Conservation (phyloP, 2,329 filamentous ascomycete species). For the Metarhizium sp. region DNA sequence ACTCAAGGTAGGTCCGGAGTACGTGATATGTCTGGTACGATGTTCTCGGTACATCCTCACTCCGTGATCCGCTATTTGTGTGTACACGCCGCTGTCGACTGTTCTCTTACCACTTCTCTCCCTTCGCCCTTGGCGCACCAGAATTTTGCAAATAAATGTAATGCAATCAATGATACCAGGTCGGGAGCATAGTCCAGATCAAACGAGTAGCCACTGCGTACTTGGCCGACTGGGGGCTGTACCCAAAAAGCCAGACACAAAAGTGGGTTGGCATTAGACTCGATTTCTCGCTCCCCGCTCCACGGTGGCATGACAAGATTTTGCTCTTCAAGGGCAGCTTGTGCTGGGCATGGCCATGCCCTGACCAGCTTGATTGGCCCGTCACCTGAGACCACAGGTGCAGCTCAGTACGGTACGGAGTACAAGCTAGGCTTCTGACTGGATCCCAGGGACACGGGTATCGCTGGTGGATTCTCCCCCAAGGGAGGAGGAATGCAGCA, state of each 20-base stretch:
- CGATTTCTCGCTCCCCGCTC: neutral
- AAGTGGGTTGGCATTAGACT: neutral
- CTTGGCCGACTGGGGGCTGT: neutral
- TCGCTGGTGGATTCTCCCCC: neutral
- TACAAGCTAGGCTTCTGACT: neutral
- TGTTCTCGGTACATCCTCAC: too few species aligned
- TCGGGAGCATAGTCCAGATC: too few species aligned
- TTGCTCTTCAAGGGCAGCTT: neutral
- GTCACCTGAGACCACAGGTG: neutral
- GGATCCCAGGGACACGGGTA: too few species aligned
- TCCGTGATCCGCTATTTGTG: too few species aligned
- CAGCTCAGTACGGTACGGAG: neutral
- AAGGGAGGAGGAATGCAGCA: constrained; percentile 8
- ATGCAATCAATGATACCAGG: too few species aligned
- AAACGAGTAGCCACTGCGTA: neutral
- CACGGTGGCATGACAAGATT: neutral
- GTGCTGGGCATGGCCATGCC: neutral
- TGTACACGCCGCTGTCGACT: too few species aligned
- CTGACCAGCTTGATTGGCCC: neutral
- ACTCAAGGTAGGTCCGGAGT: too few species aligned
- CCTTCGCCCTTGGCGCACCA: too few species aligned
- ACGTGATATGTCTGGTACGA: too few species aligned
- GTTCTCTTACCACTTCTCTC: too few species aligned
- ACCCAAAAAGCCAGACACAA: neutral
- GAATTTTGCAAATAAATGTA: too few species aligned